Evolutionary conservation across 2,329 filamentous ascomycete species (phyloP), one percentile per base, ranked within the genome.

Genomic region (Podosphaera xanthii): DNA sequence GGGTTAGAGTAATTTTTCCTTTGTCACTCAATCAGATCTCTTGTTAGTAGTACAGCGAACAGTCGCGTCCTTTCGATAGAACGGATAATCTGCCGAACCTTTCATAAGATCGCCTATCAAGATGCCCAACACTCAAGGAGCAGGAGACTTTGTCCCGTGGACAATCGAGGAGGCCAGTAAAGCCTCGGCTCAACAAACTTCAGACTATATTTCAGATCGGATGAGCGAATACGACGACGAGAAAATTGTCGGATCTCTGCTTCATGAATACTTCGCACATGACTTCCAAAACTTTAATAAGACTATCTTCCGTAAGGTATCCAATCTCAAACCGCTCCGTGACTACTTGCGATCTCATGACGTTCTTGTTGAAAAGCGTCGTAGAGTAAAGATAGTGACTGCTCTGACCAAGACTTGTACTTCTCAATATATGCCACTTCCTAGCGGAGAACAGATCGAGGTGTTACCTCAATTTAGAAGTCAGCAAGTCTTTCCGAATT

Each of bases 121-220:
- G 30, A 53, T 53, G 50, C n/a, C 50, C 33, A 35, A 34, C 34
- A 53, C 30, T 14, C 30, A 36, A 35, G 33, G 35, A 53, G 33
- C 50, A 31, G 33, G 1, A 34, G 50, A 53, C 33, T 34, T 53
- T 35, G 50, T 36, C 6, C 33, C 33, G 33, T 36, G 50, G 3
- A 36, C 33, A 14, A 53, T 53, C 31, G 77, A 64, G 73, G 4
- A 34, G 31, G 50, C 33, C 50, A 36, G 35, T 33, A 53, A 53
- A n/a, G 50, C 50, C 33, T 34, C 50, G 35, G n/a, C 50, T 40
- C 36, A 36, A 53, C 50, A 53, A 36, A n/a, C n/a, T 10, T 36
- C 33, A 30, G 50, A 53, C 31, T 53, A 53, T n/a, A 36, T 36
- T n/a, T 10, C 33, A 30, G 34, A 53, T 53, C 12, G 0, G 33